These are phyloP conservation scores for Torrubiella hemipterigena DNA, from an alignment of 2,329 filamentous ascomycete species.

Conservation along the genomic window DNA sequence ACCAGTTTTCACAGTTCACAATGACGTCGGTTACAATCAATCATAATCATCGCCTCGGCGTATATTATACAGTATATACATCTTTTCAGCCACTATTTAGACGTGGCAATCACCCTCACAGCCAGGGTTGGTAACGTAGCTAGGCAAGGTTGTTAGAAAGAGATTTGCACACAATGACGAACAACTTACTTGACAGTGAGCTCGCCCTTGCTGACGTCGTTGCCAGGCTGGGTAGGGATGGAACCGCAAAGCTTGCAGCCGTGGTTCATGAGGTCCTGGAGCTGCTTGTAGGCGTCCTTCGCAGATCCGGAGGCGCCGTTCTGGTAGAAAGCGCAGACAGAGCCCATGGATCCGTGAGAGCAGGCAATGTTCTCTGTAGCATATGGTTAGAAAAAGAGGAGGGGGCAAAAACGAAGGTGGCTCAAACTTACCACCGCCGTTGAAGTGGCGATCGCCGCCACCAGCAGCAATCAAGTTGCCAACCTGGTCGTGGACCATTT, in stretches of 20 bases:
- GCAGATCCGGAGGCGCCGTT: constrained; percentile 5
- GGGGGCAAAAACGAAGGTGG: background rate
- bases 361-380: constrained; percentile 6
- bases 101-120: constrained; percentile 6
- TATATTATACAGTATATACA: no score
- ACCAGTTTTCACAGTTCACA: no score
- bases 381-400: constrained; percentile 1
- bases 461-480: constrained; percentile 5
- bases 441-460: constrained; percentile 5
- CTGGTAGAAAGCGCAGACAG: constrained; percentile 5
- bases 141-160: no score
- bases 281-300: constrained; percentile 3
- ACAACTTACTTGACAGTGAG: constrained; percentile 7
- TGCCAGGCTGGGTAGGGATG: constrained; percentile 4
- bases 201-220: constrained; percentile 6
- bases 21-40: no score
- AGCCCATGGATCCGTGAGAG: constrained; percentile 6
- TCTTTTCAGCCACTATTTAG: constrained; percentile 1
- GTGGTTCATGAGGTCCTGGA: constrained; percentile 6
- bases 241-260: constrained; percentile 6
- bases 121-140: constrained; percentile 3
- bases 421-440: constrained; percentile 1
- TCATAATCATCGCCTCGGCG: no score
- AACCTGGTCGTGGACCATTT: constrained; percentile 6
- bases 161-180: no score